Base-by-base conservation (phyloP, 1,139 yeast species). In the Nadsonia commutata region DNA sequence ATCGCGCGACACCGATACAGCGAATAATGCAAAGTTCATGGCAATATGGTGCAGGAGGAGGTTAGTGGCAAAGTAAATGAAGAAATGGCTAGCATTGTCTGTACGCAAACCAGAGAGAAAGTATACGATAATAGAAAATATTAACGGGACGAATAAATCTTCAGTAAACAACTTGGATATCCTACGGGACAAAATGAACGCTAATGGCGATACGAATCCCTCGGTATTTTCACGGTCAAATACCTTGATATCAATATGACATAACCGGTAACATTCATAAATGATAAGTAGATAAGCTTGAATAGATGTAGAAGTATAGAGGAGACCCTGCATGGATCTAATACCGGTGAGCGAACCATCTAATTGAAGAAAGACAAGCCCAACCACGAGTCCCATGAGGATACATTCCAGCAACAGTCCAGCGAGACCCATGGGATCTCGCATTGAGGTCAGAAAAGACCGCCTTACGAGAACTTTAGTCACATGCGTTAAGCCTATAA, bases 221-320 rank as follows among this genome's bases (percentile, higher is more conserved):
- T 85, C 94, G 42, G 74, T 71, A 47, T 81, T 68, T 58, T 85
- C 95, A 48, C 90, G 65, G 56, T 78, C 82, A 57, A 78, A 84
- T 18, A 77, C 70, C 38, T 71, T 65, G 36, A 88, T 76, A 57
- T 84, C 95, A 7, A 68, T 65, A 5, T 69, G 65, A 67, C 88
- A 81, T 6, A 84, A 63, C 40, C 95, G 65, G 56, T 80, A 83
- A 3, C 80, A 68, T 59, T 85, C 95, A 56, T 78, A 77, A 43
- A 82, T 65, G 56, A 81, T 62, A 39, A 84, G 74, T 45, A 78
- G 60, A 56, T 83, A 81, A 2, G 84, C 81, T 56, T 81, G 77
- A 19, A 80, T 64, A 42, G 84, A 81, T 43, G 72, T 63, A 38
- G 80, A 68, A 2, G 75, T 76, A 60, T 84, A 84, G 6, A 83